Evolutionary conservation across 768 basidiomycete genomes (phyloP).

Genomic region (Rickenella mellea): DNA sequence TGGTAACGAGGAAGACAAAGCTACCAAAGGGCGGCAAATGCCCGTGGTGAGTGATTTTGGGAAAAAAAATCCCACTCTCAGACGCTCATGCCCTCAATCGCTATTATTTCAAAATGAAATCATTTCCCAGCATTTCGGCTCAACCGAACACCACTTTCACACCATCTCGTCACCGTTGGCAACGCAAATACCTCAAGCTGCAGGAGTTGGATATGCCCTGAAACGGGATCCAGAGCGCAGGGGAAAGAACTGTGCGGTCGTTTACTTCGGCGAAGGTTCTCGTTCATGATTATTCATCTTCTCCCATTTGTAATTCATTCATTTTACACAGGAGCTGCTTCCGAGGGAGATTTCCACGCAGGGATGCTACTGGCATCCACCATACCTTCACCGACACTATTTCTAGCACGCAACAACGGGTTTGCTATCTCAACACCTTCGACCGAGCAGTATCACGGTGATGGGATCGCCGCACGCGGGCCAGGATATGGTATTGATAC

Average conservation of each 20-base stretch:
- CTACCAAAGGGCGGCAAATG: constrained; percentile 87
- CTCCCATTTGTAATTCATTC: background rate
- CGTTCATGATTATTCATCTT: constrained; percentile 44
- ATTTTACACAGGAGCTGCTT: constrained; percentile 21
- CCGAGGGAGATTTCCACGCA: constrained; percentile 76
- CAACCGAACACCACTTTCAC: constrained; percentile 77
- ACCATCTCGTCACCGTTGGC: constrained; percentile 90
- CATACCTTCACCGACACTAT: constrained; percentile 64
- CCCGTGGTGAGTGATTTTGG: constrained; percentile 56
- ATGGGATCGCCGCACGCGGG: constrained; percentile 87
- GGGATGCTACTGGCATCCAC: constrained; percentile 76
- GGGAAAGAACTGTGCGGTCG: constrained; percentile 69
- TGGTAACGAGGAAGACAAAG: constrained; percentile 71
- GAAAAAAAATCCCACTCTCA: background rate
- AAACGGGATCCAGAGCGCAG: constrained; percentile 64
- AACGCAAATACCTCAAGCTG: constrained; percentile 92
- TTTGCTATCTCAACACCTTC: constrained; percentile 94
- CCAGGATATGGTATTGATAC: constrained; percentile 91
- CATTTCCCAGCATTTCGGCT: constrained; percentile 67
- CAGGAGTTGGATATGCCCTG: constrained; percentile 85
- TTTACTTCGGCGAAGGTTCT: constrained; percentile 91
- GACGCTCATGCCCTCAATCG: constrained; percentile 3
- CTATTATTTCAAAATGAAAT: background rate
- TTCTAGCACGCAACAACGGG: constrained; percentile 75
- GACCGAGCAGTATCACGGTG: constrained; percentile 82